These are phyloP conservation scores for Beta vulgaris DNA, from an alignment of 148 eudicot genomes.

Conservation along the genomic window DNA sequence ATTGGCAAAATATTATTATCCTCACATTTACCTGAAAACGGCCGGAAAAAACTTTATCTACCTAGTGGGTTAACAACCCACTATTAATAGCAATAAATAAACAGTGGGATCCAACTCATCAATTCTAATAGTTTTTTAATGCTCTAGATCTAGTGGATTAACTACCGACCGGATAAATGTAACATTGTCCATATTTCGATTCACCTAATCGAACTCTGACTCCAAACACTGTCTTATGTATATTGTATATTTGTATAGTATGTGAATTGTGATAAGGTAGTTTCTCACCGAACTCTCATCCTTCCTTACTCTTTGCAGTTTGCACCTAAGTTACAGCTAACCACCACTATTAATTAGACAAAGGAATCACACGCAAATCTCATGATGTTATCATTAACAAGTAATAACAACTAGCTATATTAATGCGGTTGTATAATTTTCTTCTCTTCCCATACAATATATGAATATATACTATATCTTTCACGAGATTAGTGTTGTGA, in stretches of 20 bases:
- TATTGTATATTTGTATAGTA: no score
- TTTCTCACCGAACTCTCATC: conserved; percentile 21
- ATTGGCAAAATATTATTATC: conserved; percentile 1
- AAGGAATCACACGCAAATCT: neutral
- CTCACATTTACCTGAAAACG: neutral
- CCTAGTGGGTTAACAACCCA: no score
- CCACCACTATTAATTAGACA: neutral
- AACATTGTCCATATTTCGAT: neutral
- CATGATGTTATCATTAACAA: neutral
- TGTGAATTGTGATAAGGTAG: neutral
- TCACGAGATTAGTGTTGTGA: neutral
- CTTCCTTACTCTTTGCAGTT: neutral
- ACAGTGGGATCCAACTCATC: no score
- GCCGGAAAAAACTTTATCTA: no score
- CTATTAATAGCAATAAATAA: no score
- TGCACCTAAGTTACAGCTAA: conserved; percentile 21
- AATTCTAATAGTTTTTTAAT: no score
- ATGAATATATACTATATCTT: neutral
- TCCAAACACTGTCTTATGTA: conserved; percentile 2
- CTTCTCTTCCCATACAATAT: neutral
- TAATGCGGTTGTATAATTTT: neutral
- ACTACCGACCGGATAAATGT: no score
- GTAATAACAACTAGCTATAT: neutral
- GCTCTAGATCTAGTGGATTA: no score
- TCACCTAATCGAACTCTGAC: neutral